Conservation (phyloP, 108 stramenopile species). For the Discostella pseudostelligera region DNA sequence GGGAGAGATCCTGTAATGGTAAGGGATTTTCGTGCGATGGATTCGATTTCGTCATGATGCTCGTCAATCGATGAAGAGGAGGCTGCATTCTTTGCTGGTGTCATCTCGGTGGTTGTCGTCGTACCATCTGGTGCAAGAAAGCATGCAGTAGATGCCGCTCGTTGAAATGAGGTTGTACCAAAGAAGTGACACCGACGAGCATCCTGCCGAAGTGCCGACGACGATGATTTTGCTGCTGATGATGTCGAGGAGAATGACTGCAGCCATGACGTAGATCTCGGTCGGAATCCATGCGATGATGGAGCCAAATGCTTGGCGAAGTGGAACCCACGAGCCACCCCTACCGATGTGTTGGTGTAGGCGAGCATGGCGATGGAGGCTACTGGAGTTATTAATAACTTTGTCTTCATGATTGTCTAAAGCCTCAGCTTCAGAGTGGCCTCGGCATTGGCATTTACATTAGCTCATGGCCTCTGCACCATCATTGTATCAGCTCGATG, state of each 20-base stretch:
- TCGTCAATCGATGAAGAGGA: not conserved
- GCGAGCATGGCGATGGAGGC: constrained; percentile 34
- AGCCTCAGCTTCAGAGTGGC: too few species aligned
- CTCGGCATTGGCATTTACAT: too few species aligned
- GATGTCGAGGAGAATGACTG: not conserved
- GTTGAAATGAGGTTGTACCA: not conserved
- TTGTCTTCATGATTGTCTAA: too few species aligned
- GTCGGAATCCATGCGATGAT: not conserved
- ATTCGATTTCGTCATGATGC: constrained; percentile 27
- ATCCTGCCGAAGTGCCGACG: not conserved
- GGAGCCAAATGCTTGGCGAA: constrained; percentile 7
- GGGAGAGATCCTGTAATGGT: constrained; percentile 35
- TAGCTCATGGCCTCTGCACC: too few species aligned
- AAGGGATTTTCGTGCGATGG: constrained; percentile 20
- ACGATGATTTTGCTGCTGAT: not conserved
- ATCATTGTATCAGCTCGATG: too few species aligned
- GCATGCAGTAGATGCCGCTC: constrained; percentile 8
- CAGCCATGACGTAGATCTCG: not conserved
- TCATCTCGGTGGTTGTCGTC: not conserved
- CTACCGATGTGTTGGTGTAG: constrained; percentile 21
- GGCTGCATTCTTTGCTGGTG: not conserved
- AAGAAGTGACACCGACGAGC: not conserved
- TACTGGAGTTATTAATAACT: constrained; percentile 1
- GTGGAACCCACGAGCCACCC: constrained; percentile 33
- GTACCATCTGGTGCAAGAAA: constrained; percentile 15